Evolutionary conservation across 179 eudicot genomes (phyloP).

Genomic region (Silene coronaria): DNA sequence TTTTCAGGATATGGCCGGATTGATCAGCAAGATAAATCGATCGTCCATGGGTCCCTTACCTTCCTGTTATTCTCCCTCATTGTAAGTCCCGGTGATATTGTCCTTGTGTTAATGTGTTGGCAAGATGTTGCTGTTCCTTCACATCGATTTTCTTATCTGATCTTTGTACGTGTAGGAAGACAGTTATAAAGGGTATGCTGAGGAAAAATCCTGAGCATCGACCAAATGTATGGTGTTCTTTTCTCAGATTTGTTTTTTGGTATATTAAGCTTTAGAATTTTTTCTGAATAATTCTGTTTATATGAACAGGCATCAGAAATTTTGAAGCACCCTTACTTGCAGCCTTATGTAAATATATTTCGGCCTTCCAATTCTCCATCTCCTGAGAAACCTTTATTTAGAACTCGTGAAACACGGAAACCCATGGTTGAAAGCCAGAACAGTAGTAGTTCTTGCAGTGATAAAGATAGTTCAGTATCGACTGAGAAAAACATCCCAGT

Average conservation of each 20-base stretch:
- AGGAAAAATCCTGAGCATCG: constrained; percentile 97
- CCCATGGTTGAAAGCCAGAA: constrained; percentile 73
- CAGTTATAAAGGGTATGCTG: constrained; percentile 87
- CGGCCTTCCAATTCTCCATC: constrained; percentile 43
- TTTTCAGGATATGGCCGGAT: constrained; percentile 97
- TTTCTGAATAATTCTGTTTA: constrained; percentile 11
- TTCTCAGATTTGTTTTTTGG: neutral
- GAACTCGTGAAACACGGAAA: constrained; percentile 43
- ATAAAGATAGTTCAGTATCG: constrained; percentile 62
- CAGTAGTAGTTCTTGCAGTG: constrained; percentile 88
- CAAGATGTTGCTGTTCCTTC: neutral
- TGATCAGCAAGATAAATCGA: constrained; percentile 92
- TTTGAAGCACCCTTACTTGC: constrained; percentile 86
- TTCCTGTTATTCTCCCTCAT: constrained; percentile 83
- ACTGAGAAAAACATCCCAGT: constrained; percentile 58
- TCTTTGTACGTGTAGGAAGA: constrained; percentile 40
- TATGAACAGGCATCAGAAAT: constrained; percentile 74
- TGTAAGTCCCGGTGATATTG: constrained; percentile 47
- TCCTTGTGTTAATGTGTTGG: neutral
- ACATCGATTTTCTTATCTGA: neutral
- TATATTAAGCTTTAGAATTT: neutral
- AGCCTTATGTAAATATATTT: constrained; percentile 72
- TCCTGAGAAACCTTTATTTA: constrained; percentile 55
- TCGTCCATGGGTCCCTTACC: constrained; percentile 96
- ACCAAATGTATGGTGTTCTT: constrained; percentile 54